These are phyloP conservation scores for Xylaria flabelliformis DNA, from an alignment of 495 filamentous ascomycete species.

Conservation along the genomic window DNA sequence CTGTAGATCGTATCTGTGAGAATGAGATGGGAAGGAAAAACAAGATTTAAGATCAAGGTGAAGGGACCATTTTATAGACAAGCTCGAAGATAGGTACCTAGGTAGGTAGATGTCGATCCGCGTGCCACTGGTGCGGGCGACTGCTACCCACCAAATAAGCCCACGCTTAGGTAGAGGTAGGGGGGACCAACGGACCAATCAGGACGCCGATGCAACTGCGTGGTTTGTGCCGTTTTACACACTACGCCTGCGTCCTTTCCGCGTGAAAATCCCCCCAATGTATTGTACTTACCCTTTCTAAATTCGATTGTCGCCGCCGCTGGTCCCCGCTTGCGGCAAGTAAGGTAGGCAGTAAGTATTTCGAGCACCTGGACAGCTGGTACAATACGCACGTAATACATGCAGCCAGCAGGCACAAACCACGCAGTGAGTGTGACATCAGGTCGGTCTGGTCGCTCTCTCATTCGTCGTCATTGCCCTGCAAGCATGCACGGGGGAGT, in stretches of 20 bases:
- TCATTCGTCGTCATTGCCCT: conserved; percentile 7
- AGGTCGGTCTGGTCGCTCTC: background rate
- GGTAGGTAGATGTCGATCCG: background rate
- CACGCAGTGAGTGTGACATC: conserved; percentile 26
- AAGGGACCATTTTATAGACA: conserved; percentile 24
- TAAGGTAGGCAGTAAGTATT: background rate
- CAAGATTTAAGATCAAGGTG: background rate
- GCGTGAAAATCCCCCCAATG: background rate
- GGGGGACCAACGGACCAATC: conserved; percentile 3
- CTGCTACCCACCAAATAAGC: conserved; percentile 19
- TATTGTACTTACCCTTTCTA: background rate
- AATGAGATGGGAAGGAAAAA: background rate
- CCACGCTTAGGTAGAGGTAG: background rate
- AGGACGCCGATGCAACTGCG: conserved; percentile 9
- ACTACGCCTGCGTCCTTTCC: background rate
- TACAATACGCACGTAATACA: conserved; percentile 22
- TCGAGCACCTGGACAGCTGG: background rate
- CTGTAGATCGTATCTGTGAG: background rate
- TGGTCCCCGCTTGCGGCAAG: conserved; percentile 10
- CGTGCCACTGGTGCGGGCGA: background rate
- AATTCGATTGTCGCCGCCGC: background rate
- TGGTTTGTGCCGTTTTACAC: conserved; percentile 20
- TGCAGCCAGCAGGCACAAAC: conserved; percentile 27
- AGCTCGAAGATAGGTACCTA: too few relatives aligned
- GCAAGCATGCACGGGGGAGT: background rate